Evolutionary conservation across 768 basidiomycete species (phyloP).

Genomic region (Pleurotus platypus): DNA sequence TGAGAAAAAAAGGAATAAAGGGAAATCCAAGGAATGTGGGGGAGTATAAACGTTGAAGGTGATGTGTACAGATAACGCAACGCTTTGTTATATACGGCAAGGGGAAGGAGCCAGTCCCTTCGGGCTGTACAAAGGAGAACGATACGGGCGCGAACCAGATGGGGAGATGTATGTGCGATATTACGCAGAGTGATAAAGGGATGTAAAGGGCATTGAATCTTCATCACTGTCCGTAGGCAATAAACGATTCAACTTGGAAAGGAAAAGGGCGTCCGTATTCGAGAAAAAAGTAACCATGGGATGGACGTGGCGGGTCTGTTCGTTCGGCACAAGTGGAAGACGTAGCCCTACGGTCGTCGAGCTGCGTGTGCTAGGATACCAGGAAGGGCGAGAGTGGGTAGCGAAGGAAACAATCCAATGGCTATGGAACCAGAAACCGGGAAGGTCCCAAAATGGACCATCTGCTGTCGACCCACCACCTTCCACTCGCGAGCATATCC

Average conservation of each 20-base stretch:
- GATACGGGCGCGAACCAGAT: conserved; percentile 28
- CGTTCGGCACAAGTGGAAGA: conserved; percentile 21
- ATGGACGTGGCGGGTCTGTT: background rate
- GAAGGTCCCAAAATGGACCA: background rate
- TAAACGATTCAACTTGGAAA: conserved; percentile 39
- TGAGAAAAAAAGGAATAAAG: background rate
- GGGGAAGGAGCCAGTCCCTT: background rate
- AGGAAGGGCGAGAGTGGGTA: conserved; percentile 16
- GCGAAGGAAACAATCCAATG: background rate
- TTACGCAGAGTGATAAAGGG: conserved; percentile 20
- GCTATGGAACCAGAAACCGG: background rate
- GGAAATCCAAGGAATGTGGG: conserved; percentile 7
- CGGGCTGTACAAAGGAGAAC: conserved; percentile 1
- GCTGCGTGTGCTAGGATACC: conserved; percentile 22
- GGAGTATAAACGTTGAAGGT: background rate
- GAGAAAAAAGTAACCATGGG: conserved; percentile 18
- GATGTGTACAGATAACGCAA: background rate
- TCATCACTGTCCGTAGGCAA: conserved; percentile 11
- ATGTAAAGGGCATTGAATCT: conserved; percentile 25
- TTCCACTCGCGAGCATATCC: background rate
- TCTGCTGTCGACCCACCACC: conserved; percentile 9
- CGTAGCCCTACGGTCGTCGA: conserved; percentile 2
- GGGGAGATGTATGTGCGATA: conserved; percentile 10
- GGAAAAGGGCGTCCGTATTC: conserved; percentile 76
- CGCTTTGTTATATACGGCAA: background rate